Conservation (phyloP, 139 green algal species). For the Coelastrella sp. region DNA sequence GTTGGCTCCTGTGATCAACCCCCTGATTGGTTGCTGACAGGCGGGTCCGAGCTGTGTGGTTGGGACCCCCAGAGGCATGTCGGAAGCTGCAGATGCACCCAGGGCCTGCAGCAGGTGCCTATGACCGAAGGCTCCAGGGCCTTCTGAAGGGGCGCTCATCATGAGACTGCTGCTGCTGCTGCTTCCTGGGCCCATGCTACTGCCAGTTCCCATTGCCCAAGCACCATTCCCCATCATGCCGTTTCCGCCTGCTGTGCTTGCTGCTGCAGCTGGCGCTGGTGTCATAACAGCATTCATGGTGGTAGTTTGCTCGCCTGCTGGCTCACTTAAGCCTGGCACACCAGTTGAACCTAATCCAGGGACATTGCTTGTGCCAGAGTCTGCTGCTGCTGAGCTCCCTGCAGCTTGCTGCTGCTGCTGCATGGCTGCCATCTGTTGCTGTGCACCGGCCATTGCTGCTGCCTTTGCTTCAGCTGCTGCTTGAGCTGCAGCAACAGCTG, state of each 20-base stretch:
- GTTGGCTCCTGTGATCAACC: constrained; percentile 9
- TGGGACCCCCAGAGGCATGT: background rate
- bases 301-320: background rate
- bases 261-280: background rate
- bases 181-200: background rate
- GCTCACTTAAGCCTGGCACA: background rate
- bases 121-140: background rate
- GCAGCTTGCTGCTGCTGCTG: background rate
- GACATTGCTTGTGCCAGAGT: background rate
- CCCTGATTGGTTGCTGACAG: constrained; percentile 20
- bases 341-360: background rate
- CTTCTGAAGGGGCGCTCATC: background rate
- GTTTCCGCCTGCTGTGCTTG: background rate
- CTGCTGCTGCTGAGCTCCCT: background rate
- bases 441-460: background rate
- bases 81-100: background rate
- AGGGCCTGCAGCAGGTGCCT: constrained; percentile 31
- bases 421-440: constrained; percentile 2
- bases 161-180: constrained; percentile 34
- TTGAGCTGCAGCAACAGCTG: constrained; percentile 10
- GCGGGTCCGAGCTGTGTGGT: background rate
- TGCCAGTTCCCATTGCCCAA: background rate
- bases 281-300: background rate
- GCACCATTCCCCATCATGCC: background rate
- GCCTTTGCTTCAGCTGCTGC: background rate